Evolutionary conservation across 2,329 filamentous ascomycete species (phyloP).

Genomic region (Penicillium sp.): DNA sequence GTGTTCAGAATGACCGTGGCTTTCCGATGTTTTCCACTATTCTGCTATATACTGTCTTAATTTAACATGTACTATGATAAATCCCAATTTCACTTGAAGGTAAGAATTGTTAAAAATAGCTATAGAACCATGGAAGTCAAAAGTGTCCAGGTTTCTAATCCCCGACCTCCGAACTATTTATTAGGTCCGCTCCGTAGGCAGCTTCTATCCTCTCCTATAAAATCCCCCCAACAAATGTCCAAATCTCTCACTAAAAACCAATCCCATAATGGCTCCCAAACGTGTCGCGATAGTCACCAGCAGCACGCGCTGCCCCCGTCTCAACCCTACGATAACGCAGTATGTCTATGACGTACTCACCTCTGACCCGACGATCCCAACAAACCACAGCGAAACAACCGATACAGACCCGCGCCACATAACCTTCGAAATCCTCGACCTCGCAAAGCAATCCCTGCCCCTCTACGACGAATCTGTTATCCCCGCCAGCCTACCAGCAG

Average conservation of each 20-base stretch:
- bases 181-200: neutral
- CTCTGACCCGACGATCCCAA: constrained; percentile 18
- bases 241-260: no score
- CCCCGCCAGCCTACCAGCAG: constrained; percentile 33
- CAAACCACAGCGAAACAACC: constrained; percentile 3
- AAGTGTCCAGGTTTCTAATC: neutral
- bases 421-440: constrained; percentile 31
- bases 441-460: constrained; percentile 34
- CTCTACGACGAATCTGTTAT: constrained; percentile 42
- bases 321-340: constrained; percentile 35
- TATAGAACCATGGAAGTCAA: no score
- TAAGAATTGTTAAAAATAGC: neutral
- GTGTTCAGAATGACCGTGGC: neutral
- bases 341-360: constrained; percentile 31
- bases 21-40: neutral
- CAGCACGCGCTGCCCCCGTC: constrained; percentile 37
- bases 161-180: neutral
- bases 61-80: neutral
- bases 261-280: constrained; percentile 19
- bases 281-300: constrained; percentile 37
- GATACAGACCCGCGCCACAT: constrained; percentile 21
- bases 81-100: neutral
- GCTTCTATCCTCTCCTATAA: no score
- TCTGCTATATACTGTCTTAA: neutral
- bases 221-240: no score